Base-by-base conservation (phyloP, 2,329 filamentous ascomycete species). In the Akanthomyces lecanii region DNA sequence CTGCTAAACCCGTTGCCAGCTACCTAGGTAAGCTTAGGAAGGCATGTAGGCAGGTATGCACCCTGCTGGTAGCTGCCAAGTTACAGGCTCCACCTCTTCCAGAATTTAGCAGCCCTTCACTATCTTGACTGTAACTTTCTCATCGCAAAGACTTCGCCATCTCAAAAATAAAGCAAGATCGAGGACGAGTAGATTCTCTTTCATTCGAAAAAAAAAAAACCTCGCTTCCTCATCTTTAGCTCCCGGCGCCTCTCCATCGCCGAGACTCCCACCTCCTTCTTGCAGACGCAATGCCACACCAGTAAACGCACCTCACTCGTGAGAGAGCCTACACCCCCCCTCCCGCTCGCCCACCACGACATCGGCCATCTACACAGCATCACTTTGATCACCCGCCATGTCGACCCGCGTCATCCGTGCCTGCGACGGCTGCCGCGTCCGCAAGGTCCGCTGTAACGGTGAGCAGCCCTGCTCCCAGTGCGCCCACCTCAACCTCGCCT, bases 381-480 rank as follows among this genome's bases (percentile, higher is more conserved):
- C 36, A 42, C 16, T 23, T 28, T 28, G 12, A 16, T 2, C 25
- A 18, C 25, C n/a, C 44, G 7, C 30, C 55, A 64, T 64, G 63
- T 52, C 59, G 16, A 52, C 44, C 28, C 40, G 63, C 40, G 63
- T 62, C 38, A 28, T 60, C 28, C 70, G 69, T 51, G 75, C 75
- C 61, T 77, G 75, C 66, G 74, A 77, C 63, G 73, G 73, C 53
- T 77, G 75, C 65, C 73, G 75, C 44, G 67, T 76, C 58, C 72
- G 75, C 57, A 77, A 77, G 65, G 75, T 77, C 42, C 72, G 71
- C 59, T 77, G 75, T 66, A 76, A 72, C 53, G 72, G 72, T 62
- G 63, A 64, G 23, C 66, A 66, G 48, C 75, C 75, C 1, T 77
- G 75, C 59, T 71, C 72, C 0, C 75, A 76, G 55, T 77, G 75